Conservation (phyloP, 768 basidiomycete genomes). For the Leucocoprinus birnbaumii region DNA sequence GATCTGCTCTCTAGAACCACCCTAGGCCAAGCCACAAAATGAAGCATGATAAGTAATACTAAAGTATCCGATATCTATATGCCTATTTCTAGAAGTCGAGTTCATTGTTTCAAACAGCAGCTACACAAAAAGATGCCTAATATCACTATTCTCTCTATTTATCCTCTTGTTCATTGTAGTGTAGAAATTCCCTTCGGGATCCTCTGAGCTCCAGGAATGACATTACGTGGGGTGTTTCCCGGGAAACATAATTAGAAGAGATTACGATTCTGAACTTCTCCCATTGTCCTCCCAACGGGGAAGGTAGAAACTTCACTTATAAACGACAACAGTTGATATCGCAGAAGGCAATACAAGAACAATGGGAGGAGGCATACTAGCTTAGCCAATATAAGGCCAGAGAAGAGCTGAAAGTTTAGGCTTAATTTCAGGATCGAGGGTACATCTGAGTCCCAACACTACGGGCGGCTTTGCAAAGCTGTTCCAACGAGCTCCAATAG, state of each 20-base stretch:
- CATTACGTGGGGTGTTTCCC: slow-evolving; percentile 7
- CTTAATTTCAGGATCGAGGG: background rate
- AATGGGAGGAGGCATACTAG: too few relatives aligned
- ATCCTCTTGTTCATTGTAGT: background rate
- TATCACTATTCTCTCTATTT: too few relatives aligned
- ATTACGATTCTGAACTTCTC: too few relatives aligned
- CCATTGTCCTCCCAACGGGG: slow-evolving; percentile 3
- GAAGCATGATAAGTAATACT: too few relatives aligned
- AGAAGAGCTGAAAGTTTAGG: too few relatives aligned
- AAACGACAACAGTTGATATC: too few relatives aligned
- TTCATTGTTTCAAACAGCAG: background rate
- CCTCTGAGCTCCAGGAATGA: slow-evolving; percentile 2
- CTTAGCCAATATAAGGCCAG: too few relatives aligned
- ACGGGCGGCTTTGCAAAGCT: too few relatives aligned
- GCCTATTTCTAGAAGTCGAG: background rate
- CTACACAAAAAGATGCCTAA: background rate
- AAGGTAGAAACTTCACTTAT: too few relatives aligned
- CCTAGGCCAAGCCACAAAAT: background rate
- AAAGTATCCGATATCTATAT: too few relatives aligned
- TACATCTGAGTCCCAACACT: background rate
- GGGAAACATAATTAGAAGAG: background rate
- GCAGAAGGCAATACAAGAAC: too few relatives aligned
- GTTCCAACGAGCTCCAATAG: too few relatives aligned
- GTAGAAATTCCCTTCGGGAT: background rate
- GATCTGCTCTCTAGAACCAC: slow-evolving; percentile 1